Conservation (phyloP, 176 grass and related monocot genomes). For the Carex myosuroides region DNA sequence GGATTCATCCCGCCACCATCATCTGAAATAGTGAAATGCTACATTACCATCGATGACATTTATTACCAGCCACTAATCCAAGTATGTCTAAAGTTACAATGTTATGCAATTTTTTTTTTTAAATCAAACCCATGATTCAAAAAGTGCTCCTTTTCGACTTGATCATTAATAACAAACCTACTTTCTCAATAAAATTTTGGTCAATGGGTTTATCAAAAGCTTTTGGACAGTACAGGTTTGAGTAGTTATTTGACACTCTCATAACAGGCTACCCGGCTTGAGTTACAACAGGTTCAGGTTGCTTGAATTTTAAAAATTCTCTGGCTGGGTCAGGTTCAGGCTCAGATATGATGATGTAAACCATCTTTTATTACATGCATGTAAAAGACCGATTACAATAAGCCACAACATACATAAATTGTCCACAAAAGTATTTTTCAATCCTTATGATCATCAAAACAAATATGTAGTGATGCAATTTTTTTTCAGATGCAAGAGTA, state of each 20-base stretch:
- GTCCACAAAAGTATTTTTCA: not conserved
- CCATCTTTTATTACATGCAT: not conserved
- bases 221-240: not conserved
- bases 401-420: not conserved
- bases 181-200: not conserved
- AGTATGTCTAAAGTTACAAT: not conserved
- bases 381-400: not conserved
- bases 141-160: not conserved
- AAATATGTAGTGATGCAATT: not conserved
- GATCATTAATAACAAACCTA: not conserved
- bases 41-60: not conserved
- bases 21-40: conserved; percentile 39
- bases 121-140: not conserved
- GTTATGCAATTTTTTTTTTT: not conserved
- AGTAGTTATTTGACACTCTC: not conserved
- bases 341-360: not conserved
- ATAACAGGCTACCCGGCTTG: not conserved
- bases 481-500: not conserved
- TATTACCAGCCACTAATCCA: not conserved
- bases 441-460: not conserved
- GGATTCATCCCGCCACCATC: conserved; percentile 92
- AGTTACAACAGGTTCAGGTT: not conserved
- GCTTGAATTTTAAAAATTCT: not conserved
- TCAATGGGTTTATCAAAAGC: not conserved
- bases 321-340: not conserved